phyloP scores from a whole-genome alignment of 2,329 filamentous ascomycete species.

The Exserohilum turcica region DNA sequence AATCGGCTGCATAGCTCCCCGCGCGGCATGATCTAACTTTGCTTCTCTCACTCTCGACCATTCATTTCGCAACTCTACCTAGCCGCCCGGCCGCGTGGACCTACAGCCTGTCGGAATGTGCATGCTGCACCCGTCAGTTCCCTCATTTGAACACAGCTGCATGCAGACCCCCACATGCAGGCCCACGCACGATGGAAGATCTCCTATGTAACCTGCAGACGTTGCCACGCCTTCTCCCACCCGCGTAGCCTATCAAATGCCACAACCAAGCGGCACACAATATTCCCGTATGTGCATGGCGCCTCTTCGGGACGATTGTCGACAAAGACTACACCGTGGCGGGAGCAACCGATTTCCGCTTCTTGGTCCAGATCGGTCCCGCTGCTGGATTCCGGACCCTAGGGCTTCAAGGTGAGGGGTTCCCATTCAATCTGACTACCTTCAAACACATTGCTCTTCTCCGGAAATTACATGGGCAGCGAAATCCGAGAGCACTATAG shows the following conservation, averaged over 20 bases:
- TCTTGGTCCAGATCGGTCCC: neutral
- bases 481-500: neutral
- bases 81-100: neutral
- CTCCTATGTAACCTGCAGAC: neutral
- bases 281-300: neutral
- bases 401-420: too few relatives aligned
- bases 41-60: neutral
- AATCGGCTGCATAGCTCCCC: neutral
- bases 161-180: neutral
- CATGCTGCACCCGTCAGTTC: neutral
- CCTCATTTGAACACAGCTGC: conserved; percentile 6
- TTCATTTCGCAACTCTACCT: conserved; percentile 3
- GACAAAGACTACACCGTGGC: conserved; percentile 6
- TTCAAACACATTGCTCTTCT: neutral
- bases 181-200: neutral
- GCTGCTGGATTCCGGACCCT: neutral
- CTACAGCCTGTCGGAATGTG: neutral
- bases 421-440: neutral
- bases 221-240: neutral
- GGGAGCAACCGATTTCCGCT: conserved; percentile 5
- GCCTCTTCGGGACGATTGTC: neutral
- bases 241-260: neutral
- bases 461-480: neutral
- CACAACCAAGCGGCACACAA: neutral
- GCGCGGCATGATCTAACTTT: neutral